These are phyloP conservation scores for Ceratobasidium sp. DNA, from an alignment of 1,284 basidiomycete genomes.

Conservation along the genomic window DNA sequence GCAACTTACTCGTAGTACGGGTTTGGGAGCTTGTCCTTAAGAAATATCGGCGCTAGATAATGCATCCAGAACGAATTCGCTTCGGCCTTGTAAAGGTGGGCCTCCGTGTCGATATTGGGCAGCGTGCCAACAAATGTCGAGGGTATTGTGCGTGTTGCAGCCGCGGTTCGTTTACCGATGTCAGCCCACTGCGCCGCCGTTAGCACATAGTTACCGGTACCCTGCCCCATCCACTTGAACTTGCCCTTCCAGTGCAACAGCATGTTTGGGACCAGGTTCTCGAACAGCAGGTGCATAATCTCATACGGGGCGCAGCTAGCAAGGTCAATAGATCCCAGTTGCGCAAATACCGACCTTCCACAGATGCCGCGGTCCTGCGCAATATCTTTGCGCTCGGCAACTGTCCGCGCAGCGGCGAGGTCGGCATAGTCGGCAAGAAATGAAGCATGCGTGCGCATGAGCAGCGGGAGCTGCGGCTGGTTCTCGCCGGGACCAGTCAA, in stretches of 20 bases:
- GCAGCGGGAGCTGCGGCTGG: conserved; percentile 4
- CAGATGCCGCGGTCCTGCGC: conserved; percentile 44
- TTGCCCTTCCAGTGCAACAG: neutral
- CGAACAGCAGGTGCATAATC: conserved; percentile 49
- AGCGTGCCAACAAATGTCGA: conserved; percentile 45
- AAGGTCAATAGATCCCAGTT: conserved; percentile 32
- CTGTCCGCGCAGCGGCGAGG: neutral
- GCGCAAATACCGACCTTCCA: conserved; percentile 16
- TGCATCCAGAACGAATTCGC: conserved; percentile 21
- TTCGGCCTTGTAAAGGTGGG: conserved; percentile 49
- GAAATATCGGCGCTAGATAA: conserved; percentile 32
- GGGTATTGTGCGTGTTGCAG: conserved; percentile 43
- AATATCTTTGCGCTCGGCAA: neutral
- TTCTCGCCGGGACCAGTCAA: neutral
- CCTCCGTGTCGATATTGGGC: conserved; percentile 60
- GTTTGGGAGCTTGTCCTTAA: conserved; percentile 7
- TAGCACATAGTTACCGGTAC: too few species aligned
- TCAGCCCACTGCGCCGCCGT: too few species aligned
- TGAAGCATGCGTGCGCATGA: conserved; percentile 10
- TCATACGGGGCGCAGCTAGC: conserved; percentile 47
- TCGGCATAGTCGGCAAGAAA: neutral
- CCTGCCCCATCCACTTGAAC: neutral
- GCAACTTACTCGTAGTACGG: conserved; percentile 57
- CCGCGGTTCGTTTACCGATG: conserved; percentile 27
- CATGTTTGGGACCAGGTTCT: conserved; percentile 46